Percentiles rank a stretch among this genome's conserved stretches.
Evolutionary conservation across 2,329 filamentous ascomycete species (phyloP).

Genomic region (Cercospora nicotianae): DNA sequence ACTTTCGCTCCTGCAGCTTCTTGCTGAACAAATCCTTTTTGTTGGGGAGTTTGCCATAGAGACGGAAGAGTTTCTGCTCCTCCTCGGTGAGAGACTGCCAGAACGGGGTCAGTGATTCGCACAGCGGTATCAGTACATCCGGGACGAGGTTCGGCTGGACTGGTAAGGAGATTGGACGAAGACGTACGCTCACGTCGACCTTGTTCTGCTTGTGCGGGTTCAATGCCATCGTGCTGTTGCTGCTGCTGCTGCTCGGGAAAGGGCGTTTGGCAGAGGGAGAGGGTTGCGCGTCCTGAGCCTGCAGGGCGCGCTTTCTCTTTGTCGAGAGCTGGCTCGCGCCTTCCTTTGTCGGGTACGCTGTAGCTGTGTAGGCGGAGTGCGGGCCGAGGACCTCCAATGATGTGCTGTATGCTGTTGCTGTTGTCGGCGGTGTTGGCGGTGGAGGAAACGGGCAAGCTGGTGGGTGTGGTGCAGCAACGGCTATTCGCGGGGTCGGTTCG

Average conservation of each 20-base stretch:
- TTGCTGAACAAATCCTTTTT: constrained; percentile 96
- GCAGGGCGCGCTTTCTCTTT: constrained; percentile 14
- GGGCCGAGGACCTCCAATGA: background rate
- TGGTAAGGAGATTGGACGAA: background rate
- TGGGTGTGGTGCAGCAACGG: background rate
- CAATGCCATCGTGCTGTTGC: constrained; percentile 49
- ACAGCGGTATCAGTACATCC: constrained; percentile 10
- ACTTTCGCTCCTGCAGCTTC: constrained; percentile 98
- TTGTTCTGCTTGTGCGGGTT: constrained; percentile 99
- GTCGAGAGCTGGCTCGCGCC: background rate
- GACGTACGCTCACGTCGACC: constrained; percentile 86
- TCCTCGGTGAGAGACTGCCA: constrained; percentile 73
- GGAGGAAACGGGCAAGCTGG: background rate
- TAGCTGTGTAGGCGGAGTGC: background rate
- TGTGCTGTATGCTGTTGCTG: background rate
- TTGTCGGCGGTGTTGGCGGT: background rate
- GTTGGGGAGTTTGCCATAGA: constrained; percentile 96
- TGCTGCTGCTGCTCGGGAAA: background rate
- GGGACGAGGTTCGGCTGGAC: background rate
- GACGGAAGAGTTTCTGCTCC: constrained; percentile 92
- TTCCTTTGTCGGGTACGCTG: background rate
- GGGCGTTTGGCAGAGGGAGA: background rate
- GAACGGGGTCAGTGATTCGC: constrained; percentile 15
- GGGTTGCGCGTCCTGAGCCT: constrained; percentile 4
- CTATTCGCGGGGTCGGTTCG: background rate